Conservation (phyloP, 208 protist species). For the Kentomonas sorsogonicus region DNA sequence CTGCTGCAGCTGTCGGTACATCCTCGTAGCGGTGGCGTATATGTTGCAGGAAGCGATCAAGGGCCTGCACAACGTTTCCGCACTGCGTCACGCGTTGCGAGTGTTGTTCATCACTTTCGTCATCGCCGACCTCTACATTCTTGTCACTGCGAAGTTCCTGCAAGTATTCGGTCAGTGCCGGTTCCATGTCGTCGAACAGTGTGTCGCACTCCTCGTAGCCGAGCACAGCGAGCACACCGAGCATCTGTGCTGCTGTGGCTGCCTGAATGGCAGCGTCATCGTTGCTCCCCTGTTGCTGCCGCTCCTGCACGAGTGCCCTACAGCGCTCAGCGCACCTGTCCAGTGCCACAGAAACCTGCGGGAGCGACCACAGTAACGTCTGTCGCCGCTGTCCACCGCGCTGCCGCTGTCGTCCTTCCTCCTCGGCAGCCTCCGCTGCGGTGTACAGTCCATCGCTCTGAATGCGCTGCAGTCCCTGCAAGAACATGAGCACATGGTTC, state of each 20-base stretch:
- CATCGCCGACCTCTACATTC: no score
- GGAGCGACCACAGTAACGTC: conserved; percentile 16
- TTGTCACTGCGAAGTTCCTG: no score
- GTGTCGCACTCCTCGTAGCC: neutral
- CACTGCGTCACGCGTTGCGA: no score
- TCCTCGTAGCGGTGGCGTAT: no score
- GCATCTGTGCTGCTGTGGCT: no score
- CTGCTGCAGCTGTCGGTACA: no score
- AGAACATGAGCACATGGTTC: conserved; percentile 61
- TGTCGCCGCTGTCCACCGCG: neutral
- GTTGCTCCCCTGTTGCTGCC: neutral
- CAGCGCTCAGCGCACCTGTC: conserved; percentile 1
- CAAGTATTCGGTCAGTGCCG: no score
- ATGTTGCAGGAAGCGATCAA: conserved; percentile 23
- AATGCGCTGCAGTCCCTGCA: conserved; percentile 28
- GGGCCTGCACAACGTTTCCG: conserved; percentile 15
- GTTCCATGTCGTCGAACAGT: conserved; percentile 7
- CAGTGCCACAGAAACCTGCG: neutral
- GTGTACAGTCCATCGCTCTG: neutral
- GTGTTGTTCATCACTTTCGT: no score
- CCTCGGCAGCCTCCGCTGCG: neutral
- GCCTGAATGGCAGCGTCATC: no score
- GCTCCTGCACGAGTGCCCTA: neutral
- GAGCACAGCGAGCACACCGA: no score
- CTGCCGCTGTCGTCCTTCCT: neutral